Conservation (phyloP, 2,329 filamentous ascomycete species). For the Rhexocercosporidium sp. region DNA sequence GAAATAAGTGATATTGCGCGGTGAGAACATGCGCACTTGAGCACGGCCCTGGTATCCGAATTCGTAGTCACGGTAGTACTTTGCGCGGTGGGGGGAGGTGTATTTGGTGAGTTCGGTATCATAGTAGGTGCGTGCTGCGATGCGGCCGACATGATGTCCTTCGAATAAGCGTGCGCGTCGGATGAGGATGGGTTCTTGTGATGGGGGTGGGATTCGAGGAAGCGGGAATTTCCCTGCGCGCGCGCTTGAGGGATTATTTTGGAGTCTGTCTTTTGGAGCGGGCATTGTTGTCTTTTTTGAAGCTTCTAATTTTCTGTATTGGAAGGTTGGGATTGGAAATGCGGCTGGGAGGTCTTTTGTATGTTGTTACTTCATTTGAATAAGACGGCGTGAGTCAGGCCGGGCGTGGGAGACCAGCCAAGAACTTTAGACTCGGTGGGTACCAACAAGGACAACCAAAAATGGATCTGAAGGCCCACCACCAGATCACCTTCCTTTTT, state of each 20-base stretch:
- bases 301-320: background rate
- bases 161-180: conserved; percentile 28
- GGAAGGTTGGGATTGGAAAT: background rate
- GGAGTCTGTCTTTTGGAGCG: background rate
- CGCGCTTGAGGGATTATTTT: background rate
- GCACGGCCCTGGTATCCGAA: conserved; percentile 24
- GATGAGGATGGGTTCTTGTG: conserved; percentile 26
- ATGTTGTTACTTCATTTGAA: background rate
- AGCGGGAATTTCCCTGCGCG: background rate
- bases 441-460: too few relatives aligned
- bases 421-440: background rate
- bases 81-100: conserved; percentile 25
- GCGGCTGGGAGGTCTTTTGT: background rate
- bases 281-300: background rate
- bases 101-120: conserved; percentile 28
- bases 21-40: conserved; percentile 25
- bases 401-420: background rate
- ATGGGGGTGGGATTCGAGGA: background rate
- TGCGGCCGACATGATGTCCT: conserved; percentile 22
- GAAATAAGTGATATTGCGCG: conserved; percentile 30
- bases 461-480: too few relatives aligned
- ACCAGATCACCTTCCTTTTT: too few relatives aligned
- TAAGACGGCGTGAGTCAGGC: conserved; percentile 1
- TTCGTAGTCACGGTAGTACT: conserved; percentile 25
- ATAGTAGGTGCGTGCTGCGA: conserved; percentile 32